Conservation (phyloP, 805 yeast genomes). For the Soucietia sequanensis region DNA sequence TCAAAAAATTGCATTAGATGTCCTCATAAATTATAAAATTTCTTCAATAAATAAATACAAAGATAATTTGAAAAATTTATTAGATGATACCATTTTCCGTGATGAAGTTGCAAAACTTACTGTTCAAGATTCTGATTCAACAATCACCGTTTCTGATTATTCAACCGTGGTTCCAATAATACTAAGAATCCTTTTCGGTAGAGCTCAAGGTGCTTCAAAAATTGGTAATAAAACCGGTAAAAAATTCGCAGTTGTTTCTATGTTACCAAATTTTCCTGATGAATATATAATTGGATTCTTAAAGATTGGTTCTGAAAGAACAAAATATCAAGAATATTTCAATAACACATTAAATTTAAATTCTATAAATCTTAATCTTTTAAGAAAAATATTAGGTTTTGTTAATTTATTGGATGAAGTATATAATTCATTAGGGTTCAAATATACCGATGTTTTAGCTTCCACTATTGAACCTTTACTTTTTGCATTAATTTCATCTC, state of each 20-base stretch:
- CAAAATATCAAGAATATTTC: slow-evolving; percentile 40
- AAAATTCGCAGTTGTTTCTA: slow-evolving; percentile 65
- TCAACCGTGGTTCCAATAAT: slow-evolving; percentile 65
- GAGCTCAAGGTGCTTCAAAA: slow-evolving; percentile 67
- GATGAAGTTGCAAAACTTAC: slow-evolving; percentile 77
- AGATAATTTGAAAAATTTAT: slow-evolving; percentile 68
- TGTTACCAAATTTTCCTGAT: slow-evolving; percentile 56
- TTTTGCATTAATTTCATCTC: slow-evolving; percentile 54
- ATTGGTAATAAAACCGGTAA: slow-evolving; percentile 73
- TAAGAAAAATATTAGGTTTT: slow-evolving; percentile 64
- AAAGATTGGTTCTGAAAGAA: slow-evolving; percentile 55
- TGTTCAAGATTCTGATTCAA: slow-evolving; percentile 45
- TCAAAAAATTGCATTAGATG: slow-evolving; percentile 72
- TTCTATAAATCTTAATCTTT: slow-evolving; percentile 23
- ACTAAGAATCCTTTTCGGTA: slow-evolving; percentile 78
- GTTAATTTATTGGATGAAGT: slow-evolving; percentile 58
- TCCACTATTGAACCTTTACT: slow-evolving; percentile 57
- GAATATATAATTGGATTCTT: slow-evolving; percentile 59
- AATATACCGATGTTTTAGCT: slow-evolving; percentile 47
- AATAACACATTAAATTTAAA: slow-evolving; percentile 11
- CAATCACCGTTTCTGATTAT: slow-evolving; percentile 62
- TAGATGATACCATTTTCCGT: slow-evolving; percentile 80
- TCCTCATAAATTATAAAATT: slow-evolving; percentile 63
- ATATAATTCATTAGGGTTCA: slow-evolving; percentile 57
- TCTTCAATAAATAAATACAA: slow-evolving; percentile 61